Evolutionary conservation across 306 rosid genomes (phyloP).

Genomic region (Vigna radiata): DNA sequence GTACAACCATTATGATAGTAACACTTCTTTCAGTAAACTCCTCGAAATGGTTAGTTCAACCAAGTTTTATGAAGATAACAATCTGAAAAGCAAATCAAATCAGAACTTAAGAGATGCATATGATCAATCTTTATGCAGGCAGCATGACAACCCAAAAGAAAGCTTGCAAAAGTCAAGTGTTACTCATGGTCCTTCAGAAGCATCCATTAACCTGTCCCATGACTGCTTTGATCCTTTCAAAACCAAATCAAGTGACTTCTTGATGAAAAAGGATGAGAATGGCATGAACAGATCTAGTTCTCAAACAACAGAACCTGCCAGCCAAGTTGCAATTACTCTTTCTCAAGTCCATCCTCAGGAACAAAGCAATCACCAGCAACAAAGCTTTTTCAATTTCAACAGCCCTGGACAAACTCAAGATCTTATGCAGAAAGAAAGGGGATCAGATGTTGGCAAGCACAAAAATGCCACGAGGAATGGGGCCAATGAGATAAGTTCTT

Average conservation of each 20-base stretch:
- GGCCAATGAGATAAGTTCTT: conserved; percentile 56
- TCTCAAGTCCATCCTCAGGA: conserved; percentile 48
- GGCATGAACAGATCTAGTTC: conserved; percentile 55
- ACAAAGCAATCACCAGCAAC: conserved; percentile 46
- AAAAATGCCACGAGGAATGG: conserved; percentile 51
- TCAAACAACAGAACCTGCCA: conserved; percentile 57
- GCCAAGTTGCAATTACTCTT: conserved; percentile 46
- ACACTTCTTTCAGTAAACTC: conserved; percentile 56
- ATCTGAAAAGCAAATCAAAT: conserved; percentile 43
- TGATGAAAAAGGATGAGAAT: conserved; percentile 55
- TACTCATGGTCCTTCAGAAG: conserved; percentile 47
- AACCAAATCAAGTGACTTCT: conserved; percentile 49
- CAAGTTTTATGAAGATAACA: conserved; percentile 50
- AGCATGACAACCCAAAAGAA: conserved; percentile 50
- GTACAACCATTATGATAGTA: conserved; percentile 46
- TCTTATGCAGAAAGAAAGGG: conserved; percentile 48
- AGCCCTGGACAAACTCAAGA: conserved; percentile 49
- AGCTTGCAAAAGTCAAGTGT: conserved; percentile 44
- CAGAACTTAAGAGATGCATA: conserved; percentile 46
- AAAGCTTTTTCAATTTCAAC: conserved; percentile 40
- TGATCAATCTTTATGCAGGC: conserved; percentile 38
- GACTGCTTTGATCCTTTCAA: conserved; percentile 54
- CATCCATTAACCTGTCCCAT: conserved; percentile 50
- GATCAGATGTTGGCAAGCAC: conserved; percentile 47
- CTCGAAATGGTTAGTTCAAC: conserved; percentile 58